These are phyloP conservation scores for Umbelopsis ramanniana DNA, from an alignment of 192 early-diverging fungal species.

Conservation along the genomic window DNA sequence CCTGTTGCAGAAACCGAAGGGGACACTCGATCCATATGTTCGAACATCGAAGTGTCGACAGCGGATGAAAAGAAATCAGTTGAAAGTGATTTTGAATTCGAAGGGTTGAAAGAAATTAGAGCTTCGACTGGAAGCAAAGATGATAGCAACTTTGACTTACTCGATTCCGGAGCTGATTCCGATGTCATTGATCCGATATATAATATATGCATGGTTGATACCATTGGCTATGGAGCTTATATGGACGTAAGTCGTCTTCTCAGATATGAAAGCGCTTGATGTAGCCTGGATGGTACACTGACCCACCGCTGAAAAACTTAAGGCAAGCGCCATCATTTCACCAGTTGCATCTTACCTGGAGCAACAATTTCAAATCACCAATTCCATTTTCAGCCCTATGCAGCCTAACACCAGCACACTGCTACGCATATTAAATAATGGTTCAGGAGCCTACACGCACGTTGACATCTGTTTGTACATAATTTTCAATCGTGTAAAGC, in stretches of 20 bases:
- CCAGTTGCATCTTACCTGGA: slow-evolving; percentile 35
- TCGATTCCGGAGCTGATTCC: background rate
- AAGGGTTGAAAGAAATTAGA: slow-evolving; percentile 8
- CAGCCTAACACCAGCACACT: slow-evolving; percentile 15
- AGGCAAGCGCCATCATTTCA: slow-evolving; percentile 34
- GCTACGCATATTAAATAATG: slow-evolving; percentile 5
- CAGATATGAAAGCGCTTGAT: background rate
- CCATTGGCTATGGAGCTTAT: slow-evolving; percentile 38
- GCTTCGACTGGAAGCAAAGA: background rate
- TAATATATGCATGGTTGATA: slow-evolving; percentile 39
- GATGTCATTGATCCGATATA: slow-evolving; percentile 14
- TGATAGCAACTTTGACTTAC: background rate
- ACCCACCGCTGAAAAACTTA: background rate
- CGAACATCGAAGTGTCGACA: slow-evolving; percentile 19
- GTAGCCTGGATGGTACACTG: background rate
- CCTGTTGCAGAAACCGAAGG: background rate
- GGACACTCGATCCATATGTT: slow-evolving; percentile 13
- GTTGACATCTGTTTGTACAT: slow-evolving; percentile 57
- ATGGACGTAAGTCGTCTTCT: slow-evolving; percentile 30
- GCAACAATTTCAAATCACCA: slow-evolving; percentile 37
- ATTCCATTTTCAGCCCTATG: slow-evolving; percentile 25
- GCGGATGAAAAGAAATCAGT: slow-evolving; percentile 5
- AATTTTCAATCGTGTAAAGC: slow-evolving; percentile 61
- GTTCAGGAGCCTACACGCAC: slow-evolving; percentile 31
- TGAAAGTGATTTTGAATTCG: background rate